Conservation (phyloP, 768 basidiomycete genomes). For the Phanerochaete carnosa region DNA sequence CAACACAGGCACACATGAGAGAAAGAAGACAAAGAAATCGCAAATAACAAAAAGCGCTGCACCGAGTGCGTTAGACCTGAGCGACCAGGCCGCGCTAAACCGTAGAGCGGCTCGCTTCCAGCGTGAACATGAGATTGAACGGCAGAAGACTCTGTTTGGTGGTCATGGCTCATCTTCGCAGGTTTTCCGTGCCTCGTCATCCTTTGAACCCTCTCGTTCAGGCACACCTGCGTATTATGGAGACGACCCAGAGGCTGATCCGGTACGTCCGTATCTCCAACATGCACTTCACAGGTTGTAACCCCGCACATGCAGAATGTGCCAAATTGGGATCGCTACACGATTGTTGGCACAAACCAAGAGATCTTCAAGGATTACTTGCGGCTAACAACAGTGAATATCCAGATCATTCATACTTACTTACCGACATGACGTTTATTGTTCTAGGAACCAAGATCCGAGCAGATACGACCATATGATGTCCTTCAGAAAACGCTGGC, state of each 20-base stretch:
- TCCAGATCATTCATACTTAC: not conserved
- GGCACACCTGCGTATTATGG: conserved; percentile 23
- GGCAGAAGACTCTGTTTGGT: conserved; percentile 46
- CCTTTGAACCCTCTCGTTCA: conserved; percentile 41
- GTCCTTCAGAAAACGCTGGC: conserved; percentile 82
- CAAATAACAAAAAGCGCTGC: conserved; percentile 29
- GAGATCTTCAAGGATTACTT: conserved; percentile 96
- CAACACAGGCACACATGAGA: conserved; percentile 28
- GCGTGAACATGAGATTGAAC: conserved; percentile 84
- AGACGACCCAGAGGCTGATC: conserved; percentile 73
- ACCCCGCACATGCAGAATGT: conserved; percentile 62
- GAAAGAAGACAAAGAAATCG: conserved; percentile 61
- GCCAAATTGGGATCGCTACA: conserved; percentile 93
- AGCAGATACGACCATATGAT: conserved; percentile 86
- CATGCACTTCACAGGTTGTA: not conserved
- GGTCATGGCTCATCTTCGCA: conserved; percentile 23
- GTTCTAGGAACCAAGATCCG: conserved; percentile 85
- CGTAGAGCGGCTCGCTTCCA: conserved; percentile 87
- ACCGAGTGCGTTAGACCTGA: conserved; percentile 41
- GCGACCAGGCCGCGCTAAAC: conserved; percentile 67
- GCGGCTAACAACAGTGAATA: conserved; percentile 79
- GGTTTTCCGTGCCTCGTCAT: conserved; percentile 29
- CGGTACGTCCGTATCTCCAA: conserved; percentile 41
- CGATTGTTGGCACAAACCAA: conserved; percentile 88
- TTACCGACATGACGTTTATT: conserved; percentile 3